Conservation (phyloP, 2,329 filamentous ascomycete genomes). For the Arthrobotrys entomopaga region DNA sequence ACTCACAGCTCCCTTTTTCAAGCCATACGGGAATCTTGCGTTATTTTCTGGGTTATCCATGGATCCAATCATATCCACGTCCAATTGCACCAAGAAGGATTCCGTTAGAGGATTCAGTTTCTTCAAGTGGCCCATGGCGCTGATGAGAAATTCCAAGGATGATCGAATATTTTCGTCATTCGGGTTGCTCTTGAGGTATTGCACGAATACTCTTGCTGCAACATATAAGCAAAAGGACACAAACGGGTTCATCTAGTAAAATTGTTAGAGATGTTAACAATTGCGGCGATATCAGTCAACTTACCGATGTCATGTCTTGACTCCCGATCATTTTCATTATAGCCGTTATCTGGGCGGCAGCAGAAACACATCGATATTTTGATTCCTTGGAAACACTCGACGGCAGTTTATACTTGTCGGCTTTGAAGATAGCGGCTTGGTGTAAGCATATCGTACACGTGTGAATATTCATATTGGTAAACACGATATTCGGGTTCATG, state of each 20-base stretch:
- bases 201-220: constrained; percentile 92
- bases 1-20: constrained; percentile 58
- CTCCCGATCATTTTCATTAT: constrained; percentile 97
- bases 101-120: constrained; percentile 89
- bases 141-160: constrained; percentile 87
- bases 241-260: constrained; percentile 87
- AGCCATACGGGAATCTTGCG: constrained; percentile 56
- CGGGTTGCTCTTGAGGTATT: constrained; percentile 93
- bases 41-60: constrained; percentile 55
- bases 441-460: constrained; percentile 97
- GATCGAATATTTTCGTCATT: constrained; percentile 81
- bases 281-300: constrained; percentile 60
- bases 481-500: constrained; percentile 83
- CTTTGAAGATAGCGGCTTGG: constrained; percentile 97
- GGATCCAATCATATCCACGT: constrained; percentile 75
- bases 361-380: constrained; percentile 90
- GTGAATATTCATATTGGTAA: constrained; percentile 96
- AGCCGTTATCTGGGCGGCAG: constrained; percentile 90
- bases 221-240: constrained; percentile 96
- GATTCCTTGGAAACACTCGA: constrained; percentile 83
- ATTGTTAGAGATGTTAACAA: not conserved
- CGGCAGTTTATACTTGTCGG: constrained; percentile 85
- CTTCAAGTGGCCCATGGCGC: constrained; percentile 89
- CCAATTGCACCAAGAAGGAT: constrained; percentile 91
- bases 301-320: constrained; percentile 81